Evolutionary conservation across 306 rosid species (phyloP), one percentile per base, ranked within the genome.

Genomic region (Lathyrus sativus): DNA sequence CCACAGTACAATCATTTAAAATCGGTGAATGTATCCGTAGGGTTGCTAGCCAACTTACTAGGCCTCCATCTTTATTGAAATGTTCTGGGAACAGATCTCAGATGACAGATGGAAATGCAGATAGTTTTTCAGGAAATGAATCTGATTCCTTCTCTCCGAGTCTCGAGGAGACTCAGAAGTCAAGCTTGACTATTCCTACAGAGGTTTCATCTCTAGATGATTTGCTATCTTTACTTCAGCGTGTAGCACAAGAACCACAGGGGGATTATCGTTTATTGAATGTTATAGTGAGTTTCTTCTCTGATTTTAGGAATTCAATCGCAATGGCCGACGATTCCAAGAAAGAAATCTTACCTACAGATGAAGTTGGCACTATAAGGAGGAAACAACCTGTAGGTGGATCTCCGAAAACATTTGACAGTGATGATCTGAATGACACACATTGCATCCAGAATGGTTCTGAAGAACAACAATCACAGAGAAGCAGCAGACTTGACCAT

Each of bases 11-110:
- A 35, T 86, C 96, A 48, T 93, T 93, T 83, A 88, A 82, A 81
- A 85, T 93, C 73, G 99, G 99, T 49, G 99, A 88, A 9, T 84
- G 97, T 66, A 86, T 93, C 56, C 95, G 88, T 61, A 87, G 95
- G 84, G 96, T 80, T 74, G 99, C 99, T 43, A 93, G 85, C 72
- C 96, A 93, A 80, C 79, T 89, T 72, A 84, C 93, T 44, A 85
- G 86, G 45, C 74, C 92, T 31, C 74, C 88, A 29, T 59, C 85
- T 49, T 68, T 68, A 24, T 62, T 72, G 75, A 93, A 82, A 84
- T 56, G 59, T 65, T 82, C 75, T 72, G 79, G 69, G 61, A 86
- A 83, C 76, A 84, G 65, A 79, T 75, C 84, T 59, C 87, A 74
- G 57, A 81, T 44, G 73, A 73, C 75, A 59, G 87, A 78, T 81